Conservation (phyloP, 345 rosid genomes). For the Ceriops tagal region DNA sequence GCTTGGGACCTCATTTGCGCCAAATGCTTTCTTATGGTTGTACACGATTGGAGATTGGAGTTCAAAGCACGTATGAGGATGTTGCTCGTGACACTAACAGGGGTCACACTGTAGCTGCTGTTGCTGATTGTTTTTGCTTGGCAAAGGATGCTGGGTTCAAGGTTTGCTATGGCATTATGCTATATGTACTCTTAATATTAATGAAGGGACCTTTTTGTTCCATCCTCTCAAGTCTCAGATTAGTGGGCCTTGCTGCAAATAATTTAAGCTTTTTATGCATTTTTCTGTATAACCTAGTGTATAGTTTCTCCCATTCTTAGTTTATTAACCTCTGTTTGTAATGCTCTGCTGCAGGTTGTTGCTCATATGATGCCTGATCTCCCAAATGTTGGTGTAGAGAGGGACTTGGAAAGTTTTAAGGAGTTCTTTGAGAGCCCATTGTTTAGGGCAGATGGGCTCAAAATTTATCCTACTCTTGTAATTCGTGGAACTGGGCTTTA, state of each 20-base stretch:
- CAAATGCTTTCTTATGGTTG: conserved; percentile 98
- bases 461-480: conserved; percentile 97
- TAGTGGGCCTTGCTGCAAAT: neutral
- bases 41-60: conserved; percentile 96
- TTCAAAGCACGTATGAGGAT: conserved; percentile 99
- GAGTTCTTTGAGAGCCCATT: conserved; percentile 97
- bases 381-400: conserved; percentile 96
- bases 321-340: conserved; percentile 8
- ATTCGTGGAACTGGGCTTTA: conserved; percentile 98
- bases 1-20: conserved; percentile 95
- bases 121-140: conserved; percentile 96
- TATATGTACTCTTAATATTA: neutral
- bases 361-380: conserved; percentile 99
- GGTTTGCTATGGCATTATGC: conserved; percentile 34
- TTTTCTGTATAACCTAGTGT: neutral
- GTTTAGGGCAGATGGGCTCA: conserved; percentile 96
- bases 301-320: neutral
- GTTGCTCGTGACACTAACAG: conserved; percentile 97
- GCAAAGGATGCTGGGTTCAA: conserved; percentile 99
- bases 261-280: neutral
- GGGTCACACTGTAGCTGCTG: conserved; percentile 98
- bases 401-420: conserved; percentile 89
- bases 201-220: neutral
- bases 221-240: neutral
- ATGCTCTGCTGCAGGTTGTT: conserved; percentile 65